Conservation (phyloP, 306 rosid species). For the Lotus japonicus region DNA sequence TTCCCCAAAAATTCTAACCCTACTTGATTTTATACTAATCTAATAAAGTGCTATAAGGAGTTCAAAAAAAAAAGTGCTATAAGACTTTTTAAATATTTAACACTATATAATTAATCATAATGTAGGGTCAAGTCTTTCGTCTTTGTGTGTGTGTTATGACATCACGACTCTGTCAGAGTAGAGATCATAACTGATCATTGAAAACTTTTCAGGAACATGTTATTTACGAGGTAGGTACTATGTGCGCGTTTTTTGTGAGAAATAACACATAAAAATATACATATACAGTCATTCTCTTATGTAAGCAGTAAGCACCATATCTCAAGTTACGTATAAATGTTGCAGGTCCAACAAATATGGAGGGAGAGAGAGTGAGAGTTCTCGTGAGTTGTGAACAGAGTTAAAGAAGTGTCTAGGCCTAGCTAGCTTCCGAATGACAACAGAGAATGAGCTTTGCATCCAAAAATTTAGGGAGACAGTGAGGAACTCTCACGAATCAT, state of each 20-base stretch:
- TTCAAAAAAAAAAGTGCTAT: no score
- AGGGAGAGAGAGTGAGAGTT: not conserved
- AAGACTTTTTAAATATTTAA: no score
- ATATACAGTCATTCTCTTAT: not conserved
- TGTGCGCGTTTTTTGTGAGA: not conserved
- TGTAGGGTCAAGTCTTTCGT: no score
- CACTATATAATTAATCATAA: no score
- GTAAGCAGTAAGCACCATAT: conserved; percentile 1
- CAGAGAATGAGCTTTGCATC: not conserved
- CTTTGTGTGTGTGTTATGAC: no score
- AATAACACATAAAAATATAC: not conserved
- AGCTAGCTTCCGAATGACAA: not conserved
- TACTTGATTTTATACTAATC: no score
- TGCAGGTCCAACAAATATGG: not conserved
- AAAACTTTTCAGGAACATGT: not conserved
- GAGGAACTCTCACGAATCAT: no score
- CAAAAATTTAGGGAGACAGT: not conserved
- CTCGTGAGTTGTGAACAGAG: not conserved
- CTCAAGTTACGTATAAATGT: no score
- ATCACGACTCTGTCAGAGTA: not conserved
- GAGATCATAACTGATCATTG: not conserved
- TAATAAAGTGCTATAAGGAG: no score
- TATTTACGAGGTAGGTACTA: not conserved
- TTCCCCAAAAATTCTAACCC: no score
- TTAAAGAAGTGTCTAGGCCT: not conserved